Conservation (phyloP, 257 asterid genomes). For the Lavandula angustifolia region DNA sequence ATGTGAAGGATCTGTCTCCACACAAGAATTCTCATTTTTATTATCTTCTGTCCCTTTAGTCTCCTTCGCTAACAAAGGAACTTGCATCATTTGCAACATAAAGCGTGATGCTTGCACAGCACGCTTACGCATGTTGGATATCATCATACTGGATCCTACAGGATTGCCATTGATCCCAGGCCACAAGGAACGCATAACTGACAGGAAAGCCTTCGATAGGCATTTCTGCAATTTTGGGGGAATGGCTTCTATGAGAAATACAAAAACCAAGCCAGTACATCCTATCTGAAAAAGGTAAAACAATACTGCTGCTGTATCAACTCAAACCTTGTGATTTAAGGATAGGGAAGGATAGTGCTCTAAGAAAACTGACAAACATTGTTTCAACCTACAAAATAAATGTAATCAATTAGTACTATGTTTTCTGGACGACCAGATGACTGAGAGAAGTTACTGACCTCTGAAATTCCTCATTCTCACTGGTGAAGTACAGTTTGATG, state of each 20-base stretch:
- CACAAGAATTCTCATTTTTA: constrained; percentile 36
- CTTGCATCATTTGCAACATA: constrained; percentile 96
- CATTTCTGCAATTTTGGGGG: constrained; percentile 61
- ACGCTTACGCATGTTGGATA: constrained; percentile 83
- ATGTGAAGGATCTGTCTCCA: constrained; percentile 37
- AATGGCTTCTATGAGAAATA: constrained; percentile 10
- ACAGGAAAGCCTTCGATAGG: constrained; percentile 74
- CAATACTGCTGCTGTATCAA: constrained; percentile 21
- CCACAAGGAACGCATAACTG: constrained; percentile 85
- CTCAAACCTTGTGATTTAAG: constrained; percentile 72
- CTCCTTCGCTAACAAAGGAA: constrained; percentile 59
- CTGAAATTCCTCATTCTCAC: constrained; percentile 55
- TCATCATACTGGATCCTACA: constrained; percentile 54
- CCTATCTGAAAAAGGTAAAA: constrained; percentile 3
- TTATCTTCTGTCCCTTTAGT: constrained; percentile 36
- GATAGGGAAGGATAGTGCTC: constrained; percentile 95
- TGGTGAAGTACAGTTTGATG: constrained; percentile 61
- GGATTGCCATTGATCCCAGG: constrained; percentile 77
- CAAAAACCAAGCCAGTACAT: not conserved
- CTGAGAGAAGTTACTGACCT: constrained; percentile 47
- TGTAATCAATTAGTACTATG: constrained; percentile 22
- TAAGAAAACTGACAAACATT: constrained; percentile 87
- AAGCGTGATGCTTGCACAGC: constrained; percentile 92
- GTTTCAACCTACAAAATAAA: constrained; percentile 69
- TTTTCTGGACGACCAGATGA: constrained; percentile 12